phyloP scores from a whole-genome alignment of 495 filamentous ascomycete genomes.

The Penicillium longicatenatum region DNA sequence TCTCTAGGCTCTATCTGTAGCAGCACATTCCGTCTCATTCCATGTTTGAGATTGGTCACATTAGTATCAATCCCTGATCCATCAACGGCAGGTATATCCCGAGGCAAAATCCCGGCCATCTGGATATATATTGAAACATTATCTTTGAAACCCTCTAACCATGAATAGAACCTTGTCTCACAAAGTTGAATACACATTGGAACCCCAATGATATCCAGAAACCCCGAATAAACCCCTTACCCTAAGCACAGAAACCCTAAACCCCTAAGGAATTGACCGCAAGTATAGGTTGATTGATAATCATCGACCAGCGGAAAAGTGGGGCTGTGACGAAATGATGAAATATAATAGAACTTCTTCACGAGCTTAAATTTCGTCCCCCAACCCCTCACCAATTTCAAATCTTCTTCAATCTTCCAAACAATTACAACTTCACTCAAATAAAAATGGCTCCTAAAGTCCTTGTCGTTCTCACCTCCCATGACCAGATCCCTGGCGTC shows the following conservation, averaged over 20 bases:
- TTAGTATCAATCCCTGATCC: too few relatives aligned
- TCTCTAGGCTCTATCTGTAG: too few relatives aligned
- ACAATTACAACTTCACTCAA: neutral
- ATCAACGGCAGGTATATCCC: too few relatives aligned
- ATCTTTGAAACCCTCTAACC: too few relatives aligned
- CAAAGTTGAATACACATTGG: too few relatives aligned
- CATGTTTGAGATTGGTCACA: too few relatives aligned
- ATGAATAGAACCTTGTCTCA: too few relatives aligned
- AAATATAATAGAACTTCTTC: neutral
- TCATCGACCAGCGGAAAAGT: neutral
- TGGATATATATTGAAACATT: too few relatives aligned
- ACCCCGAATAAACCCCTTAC: neutral
- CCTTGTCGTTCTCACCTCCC: conserved; percentile 69
- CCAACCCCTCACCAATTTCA: neutral
- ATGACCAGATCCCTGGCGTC: conserved; percentile 52
- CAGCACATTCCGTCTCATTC: too few relatives aligned
- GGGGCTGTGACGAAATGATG: neutral
- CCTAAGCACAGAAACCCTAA: neutral
- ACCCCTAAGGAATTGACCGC: neutral
- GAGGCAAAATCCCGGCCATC: too few relatives aligned
- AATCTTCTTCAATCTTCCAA: neutral
- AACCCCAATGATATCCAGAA: neutral
- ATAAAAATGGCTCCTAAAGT: conserved; percentile 53
- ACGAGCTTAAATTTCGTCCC: neutral
- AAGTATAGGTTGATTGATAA: neutral